Percentiles rank a stretch among this genome's conserved stretches.
phyloP scores from a whole-genome alignment of 805 yeast genomes.

The Pichia pseudocactophila region DNA sequence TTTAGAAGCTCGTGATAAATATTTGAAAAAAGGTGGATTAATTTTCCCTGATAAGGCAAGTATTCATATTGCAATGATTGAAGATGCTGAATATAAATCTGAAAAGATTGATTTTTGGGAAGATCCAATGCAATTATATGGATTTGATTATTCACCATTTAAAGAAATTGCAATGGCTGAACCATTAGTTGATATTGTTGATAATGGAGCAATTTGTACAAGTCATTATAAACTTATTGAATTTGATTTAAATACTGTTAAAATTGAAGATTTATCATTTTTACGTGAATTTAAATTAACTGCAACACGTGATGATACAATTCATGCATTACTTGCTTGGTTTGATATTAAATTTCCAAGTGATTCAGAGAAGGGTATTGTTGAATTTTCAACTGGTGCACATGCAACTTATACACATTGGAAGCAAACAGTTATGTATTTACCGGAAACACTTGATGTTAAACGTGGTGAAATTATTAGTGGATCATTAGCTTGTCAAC shows the following conservation, averaged over 20 bases:
- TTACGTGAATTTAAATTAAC: slow-evolving; percentile 56
- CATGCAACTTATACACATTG: slow-evolving; percentile 93
- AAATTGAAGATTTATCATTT: slow-evolving; percentile 73
- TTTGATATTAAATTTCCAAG: slow-evolving; percentile 84
- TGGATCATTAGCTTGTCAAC: slow-evolving; percentile 67
- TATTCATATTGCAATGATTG: slow-evolving; percentile 84
- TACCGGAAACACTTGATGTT: slow-evolving; percentile 63
- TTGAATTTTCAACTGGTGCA: slow-evolving; percentile 88
- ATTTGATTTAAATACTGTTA: slow-evolving; percentile 85
- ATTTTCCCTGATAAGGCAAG: slow-evolving; percentile 92
- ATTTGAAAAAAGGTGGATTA: slow-evolving; percentile 73
- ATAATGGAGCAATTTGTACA: slow-evolving; percentile 64
- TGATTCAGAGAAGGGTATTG: slow-evolving; percentile 41
- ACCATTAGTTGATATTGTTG: slow-evolving; percentile 95
- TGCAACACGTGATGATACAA: slow-evolving; percentile 69
- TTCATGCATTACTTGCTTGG: slow-evolving; percentile 91
- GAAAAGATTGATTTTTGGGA: slow-evolving; percentile 94
- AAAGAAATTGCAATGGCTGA: slow-evolving; percentile 79
- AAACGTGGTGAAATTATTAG: slow-evolving; percentile 67
- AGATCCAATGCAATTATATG: slow-evolving; percentile 62
- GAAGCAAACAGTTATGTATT: slow-evolving; percentile 95
- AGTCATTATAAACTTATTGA: slow-evolving; percentile 62
- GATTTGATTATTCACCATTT: slow-evolving; percentile 92
- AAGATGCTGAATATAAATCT: slow-evolving; percentile 84
- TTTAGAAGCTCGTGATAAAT: slow-evolving; percentile 85